These are phyloP conservation scores for Pyrenophora tritici-repentis DNA, from an alignment of 2,329 filamentous ascomycete species.

Conservation along the genomic window DNA sequence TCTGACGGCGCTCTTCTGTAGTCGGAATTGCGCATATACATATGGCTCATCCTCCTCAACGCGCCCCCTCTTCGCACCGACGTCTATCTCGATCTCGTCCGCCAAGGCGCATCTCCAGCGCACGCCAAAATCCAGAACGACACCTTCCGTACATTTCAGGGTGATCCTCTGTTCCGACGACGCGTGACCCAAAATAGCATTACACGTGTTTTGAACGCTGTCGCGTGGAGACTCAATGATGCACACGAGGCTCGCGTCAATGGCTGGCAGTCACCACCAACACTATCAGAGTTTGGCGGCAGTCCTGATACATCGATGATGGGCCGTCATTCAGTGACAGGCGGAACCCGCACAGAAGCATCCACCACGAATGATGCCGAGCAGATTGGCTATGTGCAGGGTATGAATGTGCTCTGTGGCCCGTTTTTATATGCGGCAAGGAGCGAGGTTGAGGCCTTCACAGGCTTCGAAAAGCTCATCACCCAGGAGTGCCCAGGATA, in stretches of 20 bases:
- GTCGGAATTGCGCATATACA: slow-evolving; percentile 92
- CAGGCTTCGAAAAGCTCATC: slow-evolving; percentile 85
- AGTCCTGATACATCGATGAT: slow-evolving; percentile 51
- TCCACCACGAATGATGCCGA: slow-evolving; percentile 54
- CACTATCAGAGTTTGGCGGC: slow-evolving; percentile 55
- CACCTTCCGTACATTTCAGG: slow-evolving; percentile 94
- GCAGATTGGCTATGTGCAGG: slow-evolving; percentile 92
- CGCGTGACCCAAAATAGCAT: slow-evolving; percentile 94
- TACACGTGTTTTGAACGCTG: slow-evolving; percentile 90
- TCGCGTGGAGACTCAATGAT: slow-evolving; percentile 93
- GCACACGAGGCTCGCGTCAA: slow-evolving; percentile 64
- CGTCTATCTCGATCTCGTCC: slow-evolving; percentile 85
- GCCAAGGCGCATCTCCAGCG: slow-evolving; percentile 89
- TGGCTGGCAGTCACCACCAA: slow-evolving; percentile 57
- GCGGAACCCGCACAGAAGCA: slow-evolving; percentile 36
- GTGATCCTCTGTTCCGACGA: slow-evolving; percentile 93
- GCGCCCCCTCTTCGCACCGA: slow-evolving; percentile 84
- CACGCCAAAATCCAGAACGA: slow-evolving; percentile 99
- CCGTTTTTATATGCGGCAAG: slow-evolving; percentile 89
- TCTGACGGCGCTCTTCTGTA: slow-evolving; percentile 43
- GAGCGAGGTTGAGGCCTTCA: slow-evolving; percentile 93
- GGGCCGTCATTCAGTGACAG: slow-evolving; percentile 40
- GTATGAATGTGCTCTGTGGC: slow-evolving; percentile 97
- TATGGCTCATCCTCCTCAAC: slow-evolving; percentile 93
- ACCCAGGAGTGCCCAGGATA: slow-evolving; percentile 90